Percentiles rank a stretch among this genome's conserved stretches.
phyloP scores from a whole-genome alignment of 306 rosid species.

The Rubus parviflorus region DNA sequence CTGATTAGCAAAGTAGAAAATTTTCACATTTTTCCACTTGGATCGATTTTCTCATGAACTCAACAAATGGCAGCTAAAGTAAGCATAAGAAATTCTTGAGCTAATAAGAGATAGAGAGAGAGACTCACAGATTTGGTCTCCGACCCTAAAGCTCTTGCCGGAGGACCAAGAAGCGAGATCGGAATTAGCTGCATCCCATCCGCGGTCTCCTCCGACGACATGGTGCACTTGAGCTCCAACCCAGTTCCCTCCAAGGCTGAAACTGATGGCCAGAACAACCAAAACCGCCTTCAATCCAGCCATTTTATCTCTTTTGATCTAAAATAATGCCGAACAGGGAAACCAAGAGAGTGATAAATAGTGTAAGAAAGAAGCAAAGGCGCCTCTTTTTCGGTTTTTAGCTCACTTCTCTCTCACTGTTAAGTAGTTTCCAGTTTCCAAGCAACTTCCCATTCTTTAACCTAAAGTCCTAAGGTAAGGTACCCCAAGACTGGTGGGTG shows the following conservation, averaged over 20 bases:
- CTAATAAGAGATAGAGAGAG: neutral
- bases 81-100: neutral
- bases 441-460: slow-evolving; percentile 29
- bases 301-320: slow-evolving; percentile 27
- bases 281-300: slow-evolving; percentile 20
- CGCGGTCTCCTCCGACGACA: slow-evolving; percentile 81
- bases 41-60: neutral
- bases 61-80: neutral
- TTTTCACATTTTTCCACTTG: neutral
- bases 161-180: slow-evolving; percentile 66
- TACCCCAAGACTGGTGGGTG: slow-evolving; percentile 9
- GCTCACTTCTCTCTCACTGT: neutral
- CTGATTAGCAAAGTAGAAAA: neutral
- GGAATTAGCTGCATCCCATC: slow-evolving; percentile 69
- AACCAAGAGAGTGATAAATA: neutral
- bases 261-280: slow-evolving; percentile 13
- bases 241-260: slow-evolving; percentile 32
- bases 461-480: too few species aligned
- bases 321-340: neutral
- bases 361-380: neutral
- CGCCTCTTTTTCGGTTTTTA: neutral
- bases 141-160: slow-evolving; percentile 52
- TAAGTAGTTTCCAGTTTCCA: slow-evolving; percentile 25
- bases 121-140: slow-evolving; percentile 75
- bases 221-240: slow-evolving; percentile 56